Evolutionary conservation across 2,329 filamentous ascomycete species (phyloP).

Genomic region (Mycosphaerelloides madeirae): DNA sequence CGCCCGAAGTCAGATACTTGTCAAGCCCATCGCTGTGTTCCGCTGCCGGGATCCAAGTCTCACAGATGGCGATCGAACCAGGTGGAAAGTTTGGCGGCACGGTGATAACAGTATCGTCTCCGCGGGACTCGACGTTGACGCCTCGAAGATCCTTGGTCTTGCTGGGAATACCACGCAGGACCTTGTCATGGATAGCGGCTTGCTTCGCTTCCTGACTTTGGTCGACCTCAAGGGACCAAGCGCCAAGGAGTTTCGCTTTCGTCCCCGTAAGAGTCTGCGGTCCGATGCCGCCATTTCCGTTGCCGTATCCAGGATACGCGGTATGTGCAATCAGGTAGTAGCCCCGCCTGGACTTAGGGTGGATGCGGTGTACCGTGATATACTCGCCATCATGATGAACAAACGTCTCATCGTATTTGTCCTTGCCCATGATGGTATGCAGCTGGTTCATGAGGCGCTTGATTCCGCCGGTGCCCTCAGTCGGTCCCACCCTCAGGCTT

Average conservation of each 20-base stretch:
- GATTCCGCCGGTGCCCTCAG: slow-evolving; percentile 81
- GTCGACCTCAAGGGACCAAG: slow-evolving; percentile 89
- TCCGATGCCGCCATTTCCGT: slow-evolving; percentile 73
- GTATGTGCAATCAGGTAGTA: slow-evolving; percentile 96
- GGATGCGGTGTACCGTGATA: slow-evolving; percentile 91
- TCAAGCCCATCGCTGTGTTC: slow-evolving; percentile 82
- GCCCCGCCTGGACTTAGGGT: slow-evolving; percentile 85
- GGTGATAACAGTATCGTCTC: slow-evolving; percentile 70
- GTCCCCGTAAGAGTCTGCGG: slow-evolving; percentile 79
- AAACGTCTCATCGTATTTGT: slow-evolving; percentile 90
- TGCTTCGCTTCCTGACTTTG: slow-evolving; percentile 64
- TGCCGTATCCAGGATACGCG: slow-evolving; percentile 85
- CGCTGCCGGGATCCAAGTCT: slow-evolving; percentile 88
- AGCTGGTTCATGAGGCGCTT: slow-evolving; percentile 94
- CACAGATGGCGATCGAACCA: slow-evolving; percentile 89
- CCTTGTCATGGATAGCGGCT: slow-evolving; percentile 62
- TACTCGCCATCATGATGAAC: slow-evolving; percentile 96
- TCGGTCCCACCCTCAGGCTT: slow-evolving; percentile 59
- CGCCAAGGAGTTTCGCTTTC: slow-evolving; percentile 77
- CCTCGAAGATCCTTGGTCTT: slow-evolving; percentile 69
- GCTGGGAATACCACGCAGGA: slow-evolving; percentile 78
- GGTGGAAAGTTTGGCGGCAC: slow-evolving; percentile 82
- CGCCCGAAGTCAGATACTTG: slow-evolving; percentile 77
- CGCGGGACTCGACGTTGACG: slow-evolving; percentile 66
- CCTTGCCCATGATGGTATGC: slow-evolving; percentile 90